Evolutionary conservation across 2,329 filamentous ascomycete genomes (phyloP).

Genomic region (Aspergillus aculeatinus): DNA sequence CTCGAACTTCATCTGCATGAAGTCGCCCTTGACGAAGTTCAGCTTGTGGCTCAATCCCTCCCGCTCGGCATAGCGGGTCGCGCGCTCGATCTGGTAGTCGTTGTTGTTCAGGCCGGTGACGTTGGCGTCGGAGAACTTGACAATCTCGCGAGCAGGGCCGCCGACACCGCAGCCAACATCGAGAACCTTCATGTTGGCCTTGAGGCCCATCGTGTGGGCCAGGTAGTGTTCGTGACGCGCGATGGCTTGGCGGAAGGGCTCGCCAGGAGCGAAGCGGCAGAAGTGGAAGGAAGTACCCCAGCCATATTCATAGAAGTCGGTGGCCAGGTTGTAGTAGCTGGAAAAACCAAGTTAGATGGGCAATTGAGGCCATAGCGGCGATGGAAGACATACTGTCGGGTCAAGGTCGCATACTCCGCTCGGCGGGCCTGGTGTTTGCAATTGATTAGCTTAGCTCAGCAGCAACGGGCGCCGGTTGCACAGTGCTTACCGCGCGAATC

Average conservation of each 20-base stretch:
- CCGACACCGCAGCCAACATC: slow-evolving; percentile 98
- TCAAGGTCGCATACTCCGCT: slow-evolving; percentile 88
- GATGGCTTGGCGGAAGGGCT: slow-evolving; percentile 87
- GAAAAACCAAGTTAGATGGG: slow-evolving; percentile 3
- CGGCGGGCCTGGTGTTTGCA: slow-evolving; percentile 61
- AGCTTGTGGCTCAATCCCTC: slow-evolving; percentile 79
- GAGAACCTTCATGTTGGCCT: slow-evolving; percentile 82
- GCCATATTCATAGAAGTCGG: slow-evolving; percentile 93
- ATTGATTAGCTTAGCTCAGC: slow-evolving; percentile 14
- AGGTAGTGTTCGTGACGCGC: slow-evolving; percentile 98
- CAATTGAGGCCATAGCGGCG: background rate
- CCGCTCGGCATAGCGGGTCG: slow-evolving; percentile 78
- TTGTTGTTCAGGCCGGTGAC: slow-evolving; percentile 97
- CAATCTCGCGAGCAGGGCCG: slow-evolving; percentile 91
- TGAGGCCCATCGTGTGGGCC: slow-evolving; percentile 81
- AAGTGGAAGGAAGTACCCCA: slow-evolving; percentile 98
- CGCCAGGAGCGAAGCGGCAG: slow-evolving; percentile 84
- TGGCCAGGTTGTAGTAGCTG: slow-evolving; percentile 96
- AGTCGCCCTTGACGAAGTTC: slow-evolving; percentile 89
- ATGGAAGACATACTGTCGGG: slow-evolving; percentile 71
- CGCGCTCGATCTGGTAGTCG: slow-evolving; percentile 96
- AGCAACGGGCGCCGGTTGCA: background rate
- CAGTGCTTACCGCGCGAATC: slow-evolving; percentile 66
- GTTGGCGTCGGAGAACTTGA: slow-evolving; percentile 88
- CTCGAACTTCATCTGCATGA: slow-evolving; percentile 98